phyloP scores from a whole-genome alignment of 2,329 filamentous ascomycete species.

The Leptographium galeiforme region DNA sequence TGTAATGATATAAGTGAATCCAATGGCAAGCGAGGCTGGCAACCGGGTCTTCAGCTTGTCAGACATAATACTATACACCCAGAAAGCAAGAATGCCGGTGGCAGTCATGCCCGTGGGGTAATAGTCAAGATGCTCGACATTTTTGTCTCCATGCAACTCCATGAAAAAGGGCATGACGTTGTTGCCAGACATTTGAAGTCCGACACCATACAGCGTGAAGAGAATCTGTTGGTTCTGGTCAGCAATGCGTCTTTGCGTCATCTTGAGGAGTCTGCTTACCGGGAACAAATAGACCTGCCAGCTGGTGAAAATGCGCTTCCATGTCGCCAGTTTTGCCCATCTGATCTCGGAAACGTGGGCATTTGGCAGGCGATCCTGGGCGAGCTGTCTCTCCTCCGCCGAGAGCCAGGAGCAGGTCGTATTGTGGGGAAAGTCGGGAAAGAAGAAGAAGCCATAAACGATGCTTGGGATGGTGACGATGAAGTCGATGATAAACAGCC shows the following conservation, averaged over 20 bases:
- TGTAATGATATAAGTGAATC: neutral
- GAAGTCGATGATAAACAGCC: constrained; percentile 7
- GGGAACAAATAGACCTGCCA: neutral
- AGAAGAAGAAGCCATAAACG: constrained; percentile 3
- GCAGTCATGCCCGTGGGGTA: constrained; percentile 43
- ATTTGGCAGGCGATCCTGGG: constrained; percentile 22
- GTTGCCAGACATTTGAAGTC: constrained; percentile 54
- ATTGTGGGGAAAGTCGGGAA: constrained; percentile 3
- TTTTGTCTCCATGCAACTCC: constrained; percentile 31
- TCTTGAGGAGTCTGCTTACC: neutral
- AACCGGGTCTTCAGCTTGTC: neutral
- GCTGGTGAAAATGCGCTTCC: constrained; percentile 36
- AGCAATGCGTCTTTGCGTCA: constrained; percentile 35
- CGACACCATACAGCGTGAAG: neutral
- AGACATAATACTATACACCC: neutral
- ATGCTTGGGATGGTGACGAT: constrained; percentile 2
- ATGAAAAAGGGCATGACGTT: constrained; percentile 38
- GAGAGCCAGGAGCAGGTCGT: constrained; percentile 31
- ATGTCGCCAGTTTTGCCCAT: constrained; percentile 28
- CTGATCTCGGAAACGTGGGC: constrained; percentile 28
- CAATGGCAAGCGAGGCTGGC: neutral
- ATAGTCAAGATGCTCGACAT: constrained; percentile 36
- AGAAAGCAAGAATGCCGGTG: constrained; percentile 39
- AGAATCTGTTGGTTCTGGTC: constrained; percentile 36
- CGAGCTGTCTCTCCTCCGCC: constrained; percentile 19